Percentiles rank a stretch among this genome's conserved stretches.
Evolutionary conservation across 2,329 filamentous ascomycete species (phyloP).

Genomic region (Verticillium albo-atrum): DNA sequence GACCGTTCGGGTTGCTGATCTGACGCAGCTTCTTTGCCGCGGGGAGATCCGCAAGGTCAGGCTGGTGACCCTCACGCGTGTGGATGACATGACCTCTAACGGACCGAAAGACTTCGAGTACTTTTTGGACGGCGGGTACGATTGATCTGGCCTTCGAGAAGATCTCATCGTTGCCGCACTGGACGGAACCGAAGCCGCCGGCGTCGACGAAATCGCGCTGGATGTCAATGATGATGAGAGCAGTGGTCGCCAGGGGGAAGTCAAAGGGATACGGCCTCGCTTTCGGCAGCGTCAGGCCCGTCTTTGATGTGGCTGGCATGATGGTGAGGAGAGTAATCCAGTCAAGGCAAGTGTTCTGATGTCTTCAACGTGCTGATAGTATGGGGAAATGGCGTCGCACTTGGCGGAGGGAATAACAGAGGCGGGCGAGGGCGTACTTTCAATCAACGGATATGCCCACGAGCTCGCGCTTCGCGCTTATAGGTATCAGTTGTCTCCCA

Average conservation of each 20-base stretch:
- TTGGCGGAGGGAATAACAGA: no score
- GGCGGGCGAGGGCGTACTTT: no score
- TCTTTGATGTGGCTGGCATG: no score
- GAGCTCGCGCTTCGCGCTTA: not conserved
- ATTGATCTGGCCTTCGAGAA: constrained; percentile 33
- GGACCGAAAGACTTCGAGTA: constrained; percentile 35
- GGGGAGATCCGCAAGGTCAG: constrained; percentile 47
- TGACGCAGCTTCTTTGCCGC: constrained; percentile 46
- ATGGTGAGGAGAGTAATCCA: no score
- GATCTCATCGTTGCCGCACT: constrained; percentile 33
- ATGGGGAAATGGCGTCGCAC: no score
- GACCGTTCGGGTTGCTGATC: constrained; percentile 34
- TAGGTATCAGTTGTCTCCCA: not conserved
- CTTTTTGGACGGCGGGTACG: constrained; percentile 33
- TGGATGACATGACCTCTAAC: constrained; percentile 38
- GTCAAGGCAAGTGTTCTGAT: no score
- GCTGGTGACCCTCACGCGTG: constrained; percentile 47
- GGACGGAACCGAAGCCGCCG: constrained; percentile 42
- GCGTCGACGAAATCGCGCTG: constrained; percentile 45
- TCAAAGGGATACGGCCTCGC: constrained; percentile 22
- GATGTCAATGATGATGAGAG: constrained; percentile 51
- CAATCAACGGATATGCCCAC: not conserved
- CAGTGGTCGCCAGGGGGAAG: constrained; percentile 36
- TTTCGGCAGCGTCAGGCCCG: not conserved
- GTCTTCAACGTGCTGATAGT: no score